Percentiles rank a stretch among this genome's conserved stretches.
Conservation (phyloP, 129 eudicot genomes). For the Centaurea solstitialis region DNA sequence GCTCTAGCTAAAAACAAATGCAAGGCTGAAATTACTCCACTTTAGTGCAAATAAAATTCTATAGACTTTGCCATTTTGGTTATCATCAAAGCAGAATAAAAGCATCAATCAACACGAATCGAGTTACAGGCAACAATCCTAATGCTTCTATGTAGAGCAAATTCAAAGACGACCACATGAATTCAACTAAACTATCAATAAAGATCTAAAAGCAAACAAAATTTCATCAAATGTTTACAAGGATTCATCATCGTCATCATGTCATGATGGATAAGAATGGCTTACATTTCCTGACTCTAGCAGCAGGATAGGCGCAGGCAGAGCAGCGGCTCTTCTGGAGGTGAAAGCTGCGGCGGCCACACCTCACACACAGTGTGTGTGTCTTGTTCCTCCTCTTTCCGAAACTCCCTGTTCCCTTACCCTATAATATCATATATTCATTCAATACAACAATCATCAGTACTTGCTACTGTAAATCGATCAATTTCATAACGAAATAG, state of each 20-base stretch:
- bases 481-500: neutral
- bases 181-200: neutral
- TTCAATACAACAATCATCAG: neutral
- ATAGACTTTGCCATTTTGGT: neutral
- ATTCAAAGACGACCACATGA: neutral
- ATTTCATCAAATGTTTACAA: neutral
- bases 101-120: neutral
- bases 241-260: neutral
- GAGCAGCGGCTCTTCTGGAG: slow-evolving; percentile 54
- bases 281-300: slow-evolving; percentile 53
- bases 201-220: neutral
- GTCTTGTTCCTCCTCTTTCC: slow-evolving; percentile 66
- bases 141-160: neutral
- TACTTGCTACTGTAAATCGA: slow-evolving; percentile 2
- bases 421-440: slow-evolving; percentile 24
- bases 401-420: slow-evolving; percentile 57
- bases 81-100: slow-evolving; percentile 3
- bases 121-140: neutral
- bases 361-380: slow-evolving; percentile 55
- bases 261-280: neutral
- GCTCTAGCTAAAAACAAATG: neutral
- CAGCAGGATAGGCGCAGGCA: slow-evolving; percentile 56
- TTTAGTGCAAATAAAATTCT: too few relatives aligned
- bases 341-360: slow-evolving; percentile 53
- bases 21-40: too few relatives aligned